Base-by-base conservation (phyloP, 192 early-diverging fungal species). In the Rhizoclosmatium sp. region DNA sequence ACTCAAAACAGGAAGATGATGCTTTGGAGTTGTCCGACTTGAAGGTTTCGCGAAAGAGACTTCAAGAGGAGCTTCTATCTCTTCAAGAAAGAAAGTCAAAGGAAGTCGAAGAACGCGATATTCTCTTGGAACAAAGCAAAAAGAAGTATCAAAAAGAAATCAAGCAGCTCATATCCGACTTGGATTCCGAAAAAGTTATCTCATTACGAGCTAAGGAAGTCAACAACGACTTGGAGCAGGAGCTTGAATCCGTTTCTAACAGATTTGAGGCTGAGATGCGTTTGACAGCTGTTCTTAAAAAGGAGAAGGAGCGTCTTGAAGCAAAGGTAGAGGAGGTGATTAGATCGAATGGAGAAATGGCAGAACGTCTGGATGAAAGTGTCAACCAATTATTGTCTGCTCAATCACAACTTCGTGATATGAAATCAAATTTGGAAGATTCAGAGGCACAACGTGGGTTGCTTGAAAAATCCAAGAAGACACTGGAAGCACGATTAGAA, bases 91-190 rank as follows among this genome's bases (percentile, higher is more conserved):
- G 93, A 65, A 91, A 94, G 69, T 85, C 88, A 56, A 87, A 88
- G 21, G 95, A 95, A 71, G 81, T 93, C 31, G 94, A 94, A 64
- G 94, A 94, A 56, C 89, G 90, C 47, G 93, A 93, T 56, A 83
- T 82, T 44, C 82, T 90, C 5, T 85, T 95, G 16, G 94, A 95
- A n/a, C 84, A 85, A 68, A 86, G 91, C 62, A 90, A 92, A 12
- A 91, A 89, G 68, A 96, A 93, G 82, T 96, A 95, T 80, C 93
- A 95, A 78, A 93, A 91, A 75, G 94, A 97, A 86, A 85, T 96
- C 31, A 92, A 94, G 70, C 88, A 92, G 61, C 87, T 95, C 59
- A 87, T 92, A 71, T 82, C 86, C 7, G 96, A 97, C 82, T 87
- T 96, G 61, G 95, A 97, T 69, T 79, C 87, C 2, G 94, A 94